Evolutionary conservation across 1,284 basidiomycete species (phyloP), one percentile per base, ranked within the genome.

Genomic region (Puccinia polysora): DNA sequence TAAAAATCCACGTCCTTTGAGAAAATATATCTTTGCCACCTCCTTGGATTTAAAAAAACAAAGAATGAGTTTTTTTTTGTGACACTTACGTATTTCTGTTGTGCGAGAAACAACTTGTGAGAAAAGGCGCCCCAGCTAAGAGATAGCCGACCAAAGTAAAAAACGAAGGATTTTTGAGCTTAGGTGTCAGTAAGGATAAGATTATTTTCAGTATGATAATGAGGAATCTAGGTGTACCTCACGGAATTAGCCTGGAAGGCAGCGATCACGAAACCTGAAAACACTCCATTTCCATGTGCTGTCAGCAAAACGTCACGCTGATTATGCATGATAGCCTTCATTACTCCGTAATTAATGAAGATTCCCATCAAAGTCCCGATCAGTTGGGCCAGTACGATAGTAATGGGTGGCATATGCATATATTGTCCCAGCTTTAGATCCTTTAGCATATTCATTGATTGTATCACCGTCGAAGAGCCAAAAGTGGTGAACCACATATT

Each of bases 401-500:
- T 4, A 10, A 2, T 58, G 15, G 43, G 65, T 12, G 65, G 56
- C 5, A 68, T 23, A 45, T 68, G 65, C 65, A 68, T 68, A 25
- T 68, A 68, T 28, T 68, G 65, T 20, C 64, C 68, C 7, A 71
- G 49, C 20, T 71, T 71, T 18, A 71, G 59, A 55, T 71, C 69
- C 53, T 64, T 72, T 4, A 72, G 40, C 69, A 72, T 72, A 43
- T 72, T 53, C 36, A 56, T 62, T 8, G 69, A 55, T 49, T 72
- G 69, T 12, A 52, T 55, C 8, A 72, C 69, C 32, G 60, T 72
- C 36, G 69, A 63, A 4, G 50, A 59, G 1, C 69, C 69, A 34
- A 45, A 72, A 18, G 60, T 64, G 23, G 69, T 72, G 20, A 72
- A 72, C 47, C 49, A 63, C 69, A 72, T 72, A n/a, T 72, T 72